Percentiles rank a stretch among this genome's conserved stretches.
phyloP scores from a whole-genome alignment of 83 land plant genomes.

The Picea abies region DNA sequence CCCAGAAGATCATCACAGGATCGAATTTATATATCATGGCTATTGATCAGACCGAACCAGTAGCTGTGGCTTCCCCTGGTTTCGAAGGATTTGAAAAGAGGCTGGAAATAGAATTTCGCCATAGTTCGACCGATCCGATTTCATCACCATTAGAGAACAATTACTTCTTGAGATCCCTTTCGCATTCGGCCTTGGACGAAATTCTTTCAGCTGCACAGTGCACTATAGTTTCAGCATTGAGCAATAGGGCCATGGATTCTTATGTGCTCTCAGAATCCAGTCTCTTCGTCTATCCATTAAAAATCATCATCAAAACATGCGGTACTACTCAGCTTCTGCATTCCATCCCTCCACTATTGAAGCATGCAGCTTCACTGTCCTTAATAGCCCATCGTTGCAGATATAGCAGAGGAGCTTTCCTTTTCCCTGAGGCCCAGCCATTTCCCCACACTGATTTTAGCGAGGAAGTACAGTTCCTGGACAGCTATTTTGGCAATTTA shows the following conservation, averaged over 20 bases:
- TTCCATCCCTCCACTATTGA: constrained; percentile 26
- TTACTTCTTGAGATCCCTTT: constrained; percentile 46
- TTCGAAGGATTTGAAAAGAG: constrained; percentile 98
- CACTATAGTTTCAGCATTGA: constrained; percentile 61
- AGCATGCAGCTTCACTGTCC: constrained; percentile 13
- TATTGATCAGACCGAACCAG: not conserved
- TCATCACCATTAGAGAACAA: constrained; percentile 32
- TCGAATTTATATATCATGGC: not conserved
- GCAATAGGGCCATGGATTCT: constrained; percentile 55
- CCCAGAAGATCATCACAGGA: not conserved
- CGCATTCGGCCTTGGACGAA: constrained; percentile 35
- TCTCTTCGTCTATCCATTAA: constrained; percentile 66
- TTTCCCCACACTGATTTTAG: constrained; percentile 49
- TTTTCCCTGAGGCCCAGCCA: constrained; percentile 66
- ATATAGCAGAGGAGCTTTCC: constrained; percentile 62
- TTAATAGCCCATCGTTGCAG: constrained; percentile 29
- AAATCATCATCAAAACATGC: constrained; percentile 76
- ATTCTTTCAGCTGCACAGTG: constrained; percentile 79
- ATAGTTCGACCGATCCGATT: constrained; percentile 31
- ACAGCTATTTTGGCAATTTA: constrained; percentile 38
- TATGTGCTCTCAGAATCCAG: constrained; percentile 85
- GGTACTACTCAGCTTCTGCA: constrained; percentile 75
- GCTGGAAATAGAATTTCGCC: constrained; percentile 72
- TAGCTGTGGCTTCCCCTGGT: constrained; percentile 49
- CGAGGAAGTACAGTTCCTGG: constrained; percentile 53